Conservation (phyloP, 192 early-diverging fungal species). For the Coemansia furcata region DNA sequence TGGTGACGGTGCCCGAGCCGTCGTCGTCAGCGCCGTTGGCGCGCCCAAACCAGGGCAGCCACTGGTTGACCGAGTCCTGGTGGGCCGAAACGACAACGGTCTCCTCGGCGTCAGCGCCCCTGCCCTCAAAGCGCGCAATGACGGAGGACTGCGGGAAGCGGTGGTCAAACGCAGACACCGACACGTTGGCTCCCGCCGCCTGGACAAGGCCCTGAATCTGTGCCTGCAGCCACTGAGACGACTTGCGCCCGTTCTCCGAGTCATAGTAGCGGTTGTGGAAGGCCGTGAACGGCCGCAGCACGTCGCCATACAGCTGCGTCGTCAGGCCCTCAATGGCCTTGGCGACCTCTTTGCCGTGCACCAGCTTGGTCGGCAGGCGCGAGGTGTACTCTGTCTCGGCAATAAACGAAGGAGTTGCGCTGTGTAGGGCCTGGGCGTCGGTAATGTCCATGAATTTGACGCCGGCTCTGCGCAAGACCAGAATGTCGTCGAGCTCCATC, state of each 20-base stretch:
- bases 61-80: constrained; percentile 86
- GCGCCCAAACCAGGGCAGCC: constrained; percentile 72
- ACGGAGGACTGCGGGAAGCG: constrained; percentile 81
- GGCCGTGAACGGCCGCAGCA: constrained; percentile 71
- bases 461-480: constrained; percentile 62
- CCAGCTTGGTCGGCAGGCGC: constrained; percentile 54
- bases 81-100: constrained; percentile 86
- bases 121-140: constrained; percentile 76
- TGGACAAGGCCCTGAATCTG: constrained; percentile 56
- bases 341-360: constrained; percentile 60
- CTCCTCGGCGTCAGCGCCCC: constrained; percentile 47
- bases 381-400: constrained; percentile 3
- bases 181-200: constrained; percentile 48
- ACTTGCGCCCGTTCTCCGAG: constrained; percentile 62
- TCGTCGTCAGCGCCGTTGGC: constrained; percentile 86
- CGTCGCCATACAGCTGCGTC: constrained; percentile 63
- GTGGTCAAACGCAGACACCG: constrained; percentile 78
- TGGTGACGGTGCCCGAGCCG: constrained; percentile 88
- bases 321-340: constrained; percentile 62
- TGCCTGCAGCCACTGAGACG: constrained; percentile 67
- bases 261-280: constrained; percentile 94
- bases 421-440: constrained; percentile 59
- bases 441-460: constrained; percentile 89
- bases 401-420: background rate
- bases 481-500: constrained; percentile 62